A percentile compares a stretch with the other conserved stretches of the same genome.
Conservation (phyloP, 176 grass and related monocot species). For the Cymbopogon citratus region DNA sequence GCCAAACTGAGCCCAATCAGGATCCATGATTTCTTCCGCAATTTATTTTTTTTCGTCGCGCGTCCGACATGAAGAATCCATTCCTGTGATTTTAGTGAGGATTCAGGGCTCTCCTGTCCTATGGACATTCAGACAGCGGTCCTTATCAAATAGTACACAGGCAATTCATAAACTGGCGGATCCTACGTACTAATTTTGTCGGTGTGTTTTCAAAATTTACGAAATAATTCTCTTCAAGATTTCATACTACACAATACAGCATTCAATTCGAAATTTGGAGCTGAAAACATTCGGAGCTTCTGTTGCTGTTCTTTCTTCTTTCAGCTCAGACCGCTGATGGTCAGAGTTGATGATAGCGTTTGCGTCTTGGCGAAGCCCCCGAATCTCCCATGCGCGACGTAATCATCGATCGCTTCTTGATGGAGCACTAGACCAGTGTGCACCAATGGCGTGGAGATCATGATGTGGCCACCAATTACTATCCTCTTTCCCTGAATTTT, state of each 20-base stretch:
- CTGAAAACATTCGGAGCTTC: background rate
- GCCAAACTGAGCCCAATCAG: slow-evolving; percentile 12
- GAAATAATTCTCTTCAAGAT: background rate
- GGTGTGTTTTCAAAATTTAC: background rate
- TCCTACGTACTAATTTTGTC: background rate
- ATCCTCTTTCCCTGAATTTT: background rate
- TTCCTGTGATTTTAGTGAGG: slow-evolving; percentile 11
- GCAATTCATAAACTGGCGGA: slow-evolving; percentile 22
- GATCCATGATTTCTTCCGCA: background rate
- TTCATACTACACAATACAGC: background rate
- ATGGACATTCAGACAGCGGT: slow-evolving; percentile 4
- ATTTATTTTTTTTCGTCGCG: background rate
- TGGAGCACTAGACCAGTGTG: slow-evolving; percentile 1
- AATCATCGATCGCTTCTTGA: slow-evolving; percentile 21
- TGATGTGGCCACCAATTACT: slow-evolving; percentile 1
- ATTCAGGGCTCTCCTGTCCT: background rate
- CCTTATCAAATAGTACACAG: slow-evolving; percentile 11
- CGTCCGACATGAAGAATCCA: slow-evolving; percentile 21
- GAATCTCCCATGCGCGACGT: slow-evolving; percentile 29
- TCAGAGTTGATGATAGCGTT: background rate
- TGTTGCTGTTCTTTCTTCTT: background rate
- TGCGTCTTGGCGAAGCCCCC: background rate
- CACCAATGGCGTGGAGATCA: slow-evolving; percentile 12
- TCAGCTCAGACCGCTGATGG: background rate
- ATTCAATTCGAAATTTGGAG: background rate